Evolutionary conservation across 1,284 basidiomycete genomes (phyloP).

Genomic region (Cerrena zonata): DNA sequence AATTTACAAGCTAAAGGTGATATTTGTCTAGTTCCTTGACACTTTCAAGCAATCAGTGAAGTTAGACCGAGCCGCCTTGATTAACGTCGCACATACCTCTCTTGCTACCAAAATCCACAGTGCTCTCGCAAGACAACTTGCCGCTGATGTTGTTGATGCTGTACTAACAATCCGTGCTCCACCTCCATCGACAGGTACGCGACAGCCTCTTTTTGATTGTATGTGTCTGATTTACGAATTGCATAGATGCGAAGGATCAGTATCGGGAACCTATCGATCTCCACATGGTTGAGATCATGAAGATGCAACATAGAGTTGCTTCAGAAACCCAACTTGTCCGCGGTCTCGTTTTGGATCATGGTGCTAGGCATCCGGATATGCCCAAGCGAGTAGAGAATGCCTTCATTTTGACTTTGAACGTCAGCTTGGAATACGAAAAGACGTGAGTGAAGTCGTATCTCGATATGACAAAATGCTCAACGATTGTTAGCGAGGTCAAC

Average conservation of each 20-base stretch:
- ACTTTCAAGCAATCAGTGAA: constrained; percentile 73
- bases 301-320: constrained; percentile 99
- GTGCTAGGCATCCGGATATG: constrained; percentile 98
- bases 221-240: background rate
- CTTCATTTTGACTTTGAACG: constrained; percentile 92
- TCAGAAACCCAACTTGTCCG: constrained; percentile 96
- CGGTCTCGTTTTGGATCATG: constrained; percentile 93
- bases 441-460: constrained; percentile 70
- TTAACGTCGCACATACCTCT: constrained; percentile 91
- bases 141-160: constrained; percentile 92
- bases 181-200: constrained; percentile 50
- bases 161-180: constrained; percentile 84
- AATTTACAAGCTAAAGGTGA: background rate
- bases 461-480: constrained; percentile 11
- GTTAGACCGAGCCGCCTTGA: constrained; percentile 84
- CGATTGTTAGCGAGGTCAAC: constrained; percentile 84
- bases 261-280: constrained; percentile 90
- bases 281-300: constrained; percentile 99
- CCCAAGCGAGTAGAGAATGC: constrained; percentile 97
- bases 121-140: constrained; percentile 81
- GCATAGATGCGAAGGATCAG: constrained; percentile 53
- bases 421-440: constrained; percentile 98
- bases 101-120: constrained; percentile 89
- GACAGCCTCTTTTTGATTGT: constrained; percentile 11
- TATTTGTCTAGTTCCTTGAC: constrained; percentile 75